Conservation (phyloP, 2,329 filamentous ascomycete genomes). For the Zymoseptoria crescenta region DNA sequence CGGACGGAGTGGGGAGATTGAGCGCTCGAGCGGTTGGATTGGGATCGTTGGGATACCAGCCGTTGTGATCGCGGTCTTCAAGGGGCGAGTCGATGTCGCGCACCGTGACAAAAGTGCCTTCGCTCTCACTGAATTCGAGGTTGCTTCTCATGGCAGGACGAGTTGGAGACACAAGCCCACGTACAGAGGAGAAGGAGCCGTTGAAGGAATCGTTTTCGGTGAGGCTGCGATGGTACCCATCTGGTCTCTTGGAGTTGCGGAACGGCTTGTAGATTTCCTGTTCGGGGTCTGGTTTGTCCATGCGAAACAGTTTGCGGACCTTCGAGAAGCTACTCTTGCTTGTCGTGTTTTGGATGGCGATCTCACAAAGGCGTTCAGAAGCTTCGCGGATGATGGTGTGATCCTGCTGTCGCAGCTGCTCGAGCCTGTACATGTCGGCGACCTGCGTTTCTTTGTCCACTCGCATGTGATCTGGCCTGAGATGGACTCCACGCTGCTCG, state of each 20-base stretch:
- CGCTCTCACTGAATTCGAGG: slow-evolving; percentile 1
- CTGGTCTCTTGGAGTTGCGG: not conserved
- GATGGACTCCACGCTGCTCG: not conserved
- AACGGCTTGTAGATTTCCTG: not conserved
- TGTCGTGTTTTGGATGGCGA: not conserved
- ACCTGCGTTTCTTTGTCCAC: not conserved
- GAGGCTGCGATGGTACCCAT: not conserved
- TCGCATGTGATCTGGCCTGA: not conserved
- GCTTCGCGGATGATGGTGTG: not conserved
- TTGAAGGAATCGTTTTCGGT: not conserved
- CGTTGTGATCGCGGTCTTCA: not conserved
- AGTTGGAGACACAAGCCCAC: not conserved
- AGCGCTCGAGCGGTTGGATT: not conserved
- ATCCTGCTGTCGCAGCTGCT: not conserved
- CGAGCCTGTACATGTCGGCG: not conserved
- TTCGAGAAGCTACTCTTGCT: not conserved
- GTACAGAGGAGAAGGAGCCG: not conserved
- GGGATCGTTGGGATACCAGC: slow-evolving; percentile 1
- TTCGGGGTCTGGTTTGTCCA: not conserved
- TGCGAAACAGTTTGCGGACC: not conserved
- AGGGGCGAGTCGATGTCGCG: not conserved
- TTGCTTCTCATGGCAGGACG: not conserved
- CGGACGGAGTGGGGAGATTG: not conserved
- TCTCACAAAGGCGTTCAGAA: not conserved
- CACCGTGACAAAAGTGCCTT: slow-evolving; percentile 1